A percentile compares a stretch with the other conserved stretches of the same genome.
phyloP scores from a whole-genome alignment of 2,329 filamentous ascomycete species.

The Pseudogymnoascus sp. region DNA sequence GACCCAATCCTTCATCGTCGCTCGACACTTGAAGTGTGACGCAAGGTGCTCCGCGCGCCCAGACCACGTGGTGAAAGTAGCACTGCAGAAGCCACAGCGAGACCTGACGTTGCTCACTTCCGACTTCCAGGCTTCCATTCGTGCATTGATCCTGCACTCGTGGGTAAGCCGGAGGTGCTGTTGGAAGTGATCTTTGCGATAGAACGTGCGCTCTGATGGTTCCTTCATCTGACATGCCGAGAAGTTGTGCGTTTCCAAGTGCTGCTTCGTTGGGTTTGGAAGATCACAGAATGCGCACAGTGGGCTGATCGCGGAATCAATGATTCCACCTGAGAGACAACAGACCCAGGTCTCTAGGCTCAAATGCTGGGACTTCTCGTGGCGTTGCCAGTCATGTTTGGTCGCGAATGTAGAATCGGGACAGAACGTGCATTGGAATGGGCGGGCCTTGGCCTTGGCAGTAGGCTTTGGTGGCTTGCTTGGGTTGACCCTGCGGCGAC shows the following conservation, averaged over 20 bases:
- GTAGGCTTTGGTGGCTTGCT: conserved; percentile 33
- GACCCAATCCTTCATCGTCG: conserved; percentile 32
- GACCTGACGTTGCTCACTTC: conserved; percentile 44
- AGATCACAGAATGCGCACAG: conserved; percentile 51
- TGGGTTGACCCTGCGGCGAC: conserved; percentile 42
- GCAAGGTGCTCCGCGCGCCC: conserved; percentile 34
- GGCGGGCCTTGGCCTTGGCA: conserved; percentile 29
- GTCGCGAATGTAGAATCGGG: conserved; percentile 43
- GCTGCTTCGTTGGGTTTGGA: conserved; percentile 43
- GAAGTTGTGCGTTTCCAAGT: conserved; percentile 52
- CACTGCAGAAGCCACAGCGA: conserved; percentile 35
- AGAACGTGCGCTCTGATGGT: conserved; percentile 48
- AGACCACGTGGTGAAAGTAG: conserved; percentile 35
- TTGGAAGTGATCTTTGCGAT: conserved; percentile 52
- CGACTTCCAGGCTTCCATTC: conserved; percentile 52
- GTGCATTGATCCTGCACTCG: conserved; percentile 42
- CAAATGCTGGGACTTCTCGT: conserved; percentile 49
- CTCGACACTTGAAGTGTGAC: conserved; percentile 31
- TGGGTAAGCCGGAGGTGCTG: conserved; percentile 54
- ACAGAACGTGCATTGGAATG: conserved; percentile 51
- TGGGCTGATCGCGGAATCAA: conserved; percentile 39
- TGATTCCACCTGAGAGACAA: conserved; percentile 46
- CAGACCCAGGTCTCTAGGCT: conserved; percentile 52
- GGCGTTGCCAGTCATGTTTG: conserved; percentile 51
- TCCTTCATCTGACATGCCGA: conserved; percentile 49